Evolutionary conservation across 2,329 filamentous ascomycete species (phyloP).

Genomic region (Aspergillus terreus): DNA sequence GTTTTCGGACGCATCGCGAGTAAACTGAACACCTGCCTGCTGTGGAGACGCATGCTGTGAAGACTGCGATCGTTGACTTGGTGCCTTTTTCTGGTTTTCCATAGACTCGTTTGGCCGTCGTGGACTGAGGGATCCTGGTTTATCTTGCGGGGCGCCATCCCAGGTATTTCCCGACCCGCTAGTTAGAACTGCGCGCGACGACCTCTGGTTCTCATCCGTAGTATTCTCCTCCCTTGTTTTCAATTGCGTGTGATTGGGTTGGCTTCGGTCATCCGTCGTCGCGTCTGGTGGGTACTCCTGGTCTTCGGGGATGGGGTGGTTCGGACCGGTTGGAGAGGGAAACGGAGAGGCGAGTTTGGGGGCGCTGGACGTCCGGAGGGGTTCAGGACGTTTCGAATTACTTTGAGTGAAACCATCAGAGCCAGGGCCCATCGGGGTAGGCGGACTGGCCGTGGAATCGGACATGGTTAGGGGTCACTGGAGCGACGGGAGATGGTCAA

Average conservation of each 20-base stretch:
- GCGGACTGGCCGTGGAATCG: slow-evolving; percentile 17
- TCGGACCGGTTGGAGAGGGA: slow-evolving; percentile 25
- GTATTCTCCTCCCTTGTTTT: slow-evolving; percentile 6
- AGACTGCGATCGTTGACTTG: slow-evolving; percentile 20
- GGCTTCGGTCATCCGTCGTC: slow-evolving; percentile 10
- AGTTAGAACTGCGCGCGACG: slow-evolving; percentile 3
- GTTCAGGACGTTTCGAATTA: slow-evolving; percentile 12
- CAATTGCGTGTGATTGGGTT: neutral
- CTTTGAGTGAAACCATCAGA: slow-evolving; percentile 14
- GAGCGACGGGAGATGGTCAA: slow-evolving; percentile 3
- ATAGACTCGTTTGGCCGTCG: slow-evolving; percentile 23
- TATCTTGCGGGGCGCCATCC: slow-evolving; percentile 16
- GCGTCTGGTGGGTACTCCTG: slow-evolving; percentile 7
- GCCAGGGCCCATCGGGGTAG: slow-evolving; percentile 16
- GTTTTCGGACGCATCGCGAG: slow-evolving; percentile 51
- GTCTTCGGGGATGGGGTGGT: slow-evolving; percentile 15
- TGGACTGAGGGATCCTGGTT: slow-evolving; percentile 20
- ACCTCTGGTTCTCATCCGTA: slow-evolving; percentile 7
- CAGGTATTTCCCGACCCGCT: slow-evolving; percentile 7
- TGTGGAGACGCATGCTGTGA: slow-evolving; percentile 38
- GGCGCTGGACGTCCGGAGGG: slow-evolving; percentile 16
- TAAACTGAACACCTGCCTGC: slow-evolving; percentile 73
- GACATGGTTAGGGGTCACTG: slow-evolving; percentile 19
- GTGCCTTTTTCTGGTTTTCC: slow-evolving; percentile 19
- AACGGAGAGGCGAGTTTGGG: slow-evolving; percentile 25